Conservation (phyloP, 805 yeast species). For the Metschnikowia peoriensis region DNA sequence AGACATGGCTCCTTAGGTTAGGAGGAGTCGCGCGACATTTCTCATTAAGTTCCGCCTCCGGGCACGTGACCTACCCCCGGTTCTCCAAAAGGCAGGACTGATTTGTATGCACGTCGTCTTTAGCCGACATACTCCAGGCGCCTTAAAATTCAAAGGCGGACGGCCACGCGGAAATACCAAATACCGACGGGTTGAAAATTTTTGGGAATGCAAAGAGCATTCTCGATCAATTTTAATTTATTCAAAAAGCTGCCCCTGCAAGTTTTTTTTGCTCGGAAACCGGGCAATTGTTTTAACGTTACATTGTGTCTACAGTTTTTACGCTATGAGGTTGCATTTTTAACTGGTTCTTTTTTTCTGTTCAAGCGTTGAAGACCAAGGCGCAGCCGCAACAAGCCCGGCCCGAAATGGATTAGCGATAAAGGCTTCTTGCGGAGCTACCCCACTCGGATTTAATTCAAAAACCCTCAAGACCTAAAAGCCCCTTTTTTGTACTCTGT, state of each 20-base stretch:
- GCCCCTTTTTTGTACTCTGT: neutral
- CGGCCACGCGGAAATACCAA: neutral
- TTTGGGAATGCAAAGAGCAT: neutral
- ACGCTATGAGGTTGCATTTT: too few relatives aligned
- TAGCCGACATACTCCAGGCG: neutral
- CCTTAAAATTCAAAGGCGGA: neutral
- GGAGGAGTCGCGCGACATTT: neutral
- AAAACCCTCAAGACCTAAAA: neutral
- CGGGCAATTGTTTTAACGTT: too few relatives aligned
- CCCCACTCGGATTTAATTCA: neutral
- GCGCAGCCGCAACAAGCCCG: neutral
- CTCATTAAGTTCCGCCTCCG: neutral
- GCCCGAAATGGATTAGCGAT: neutral
- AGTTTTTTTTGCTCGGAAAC: too few relatives aligned
- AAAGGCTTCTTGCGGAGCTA: neutral
- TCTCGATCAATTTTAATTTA: neutral
- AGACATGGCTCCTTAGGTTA: neutral
- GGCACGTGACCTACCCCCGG: conserved; percentile 4
- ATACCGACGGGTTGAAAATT: neutral
- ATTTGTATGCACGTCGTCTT: neutral
- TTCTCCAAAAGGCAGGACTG: neutral
- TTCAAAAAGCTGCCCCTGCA: neutral
- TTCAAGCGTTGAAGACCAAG: neutral
- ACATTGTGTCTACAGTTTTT: too few relatives aligned
- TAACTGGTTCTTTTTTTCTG: too few relatives aligned